phyloP scores from a whole-genome alignment of 768 basidiomycete genomes.

The Megacollybia marginata region DNA sequence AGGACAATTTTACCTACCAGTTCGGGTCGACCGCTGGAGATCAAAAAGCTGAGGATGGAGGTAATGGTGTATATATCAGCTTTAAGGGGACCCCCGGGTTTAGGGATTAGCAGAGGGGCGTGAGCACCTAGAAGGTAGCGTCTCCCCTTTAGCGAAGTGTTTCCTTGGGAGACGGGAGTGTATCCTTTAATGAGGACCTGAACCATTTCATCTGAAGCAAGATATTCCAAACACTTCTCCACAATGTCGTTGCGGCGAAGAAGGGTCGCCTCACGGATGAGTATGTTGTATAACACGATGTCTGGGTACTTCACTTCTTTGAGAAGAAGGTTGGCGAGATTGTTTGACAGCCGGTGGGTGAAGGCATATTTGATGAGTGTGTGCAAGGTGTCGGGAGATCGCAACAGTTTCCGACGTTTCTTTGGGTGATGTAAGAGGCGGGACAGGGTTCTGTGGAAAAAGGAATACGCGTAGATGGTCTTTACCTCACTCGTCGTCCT shows the following conservation, averaged over 20 bases:
- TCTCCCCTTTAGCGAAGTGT: background rate
- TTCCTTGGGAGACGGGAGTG: background rate
- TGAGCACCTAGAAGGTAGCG: conserved; percentile 3
- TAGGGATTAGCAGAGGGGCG: conserved; percentile 2
- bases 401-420: conserved; percentile 3
- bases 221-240: conserved; percentile 26
- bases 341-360: conserved; percentile 45
- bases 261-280: conserved; percentile 49
- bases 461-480: conserved; percentile 32
- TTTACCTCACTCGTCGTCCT: conserved; percentile 22
- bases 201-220: conserved; percentile 10
- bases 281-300: conserved; percentile 47
- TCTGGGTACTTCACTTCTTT: conserved; percentile 10
- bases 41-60: conserved; percentile 45
- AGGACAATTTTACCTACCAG: conserved; percentile 42
- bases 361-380: conserved; percentile 61
- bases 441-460: conserved; percentile 42
- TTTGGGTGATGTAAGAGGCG: conserved; percentile 2
- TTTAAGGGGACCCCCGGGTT: conserved; percentile 8
- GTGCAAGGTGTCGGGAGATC: conserved; percentile 42
- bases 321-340: conserved; percentile 26
- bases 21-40: conserved; percentile 38
- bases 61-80: conserved; percentile 43
- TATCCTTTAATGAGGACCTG: background rate
- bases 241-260: conserved; percentile 37